A percentile compares a stretch with the other conserved stretches of the same genome.
phyloP scores from a whole-genome alignment of 371 early-diverging fungal genomes.

The Choanephora cucurbitarum region DNA sequence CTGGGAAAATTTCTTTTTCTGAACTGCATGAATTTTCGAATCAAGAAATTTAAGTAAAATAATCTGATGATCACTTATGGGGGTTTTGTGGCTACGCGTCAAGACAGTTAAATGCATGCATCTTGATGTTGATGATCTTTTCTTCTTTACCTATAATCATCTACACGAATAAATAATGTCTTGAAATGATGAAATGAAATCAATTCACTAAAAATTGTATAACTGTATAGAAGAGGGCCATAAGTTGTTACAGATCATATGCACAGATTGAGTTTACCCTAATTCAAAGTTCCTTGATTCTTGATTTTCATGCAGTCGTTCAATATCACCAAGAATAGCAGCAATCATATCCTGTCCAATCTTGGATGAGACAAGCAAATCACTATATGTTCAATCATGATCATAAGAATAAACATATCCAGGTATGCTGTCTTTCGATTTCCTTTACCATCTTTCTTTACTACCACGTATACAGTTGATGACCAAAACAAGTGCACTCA shows the following conservation, averaged over 20 bases:
- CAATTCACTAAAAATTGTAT: constrained; percentile 50
- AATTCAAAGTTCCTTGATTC: constrained; percentile 60
- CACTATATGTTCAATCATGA: no score
- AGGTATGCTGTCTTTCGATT: neutral
- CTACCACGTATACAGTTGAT: constrained; percentile 50
- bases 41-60: constrained; percentile 57
- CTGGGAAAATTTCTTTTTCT: constrained; percentile 14
- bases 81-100: constrained; percentile 15
- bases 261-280: constrained; percentile 32
- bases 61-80: constrained; percentile 35
- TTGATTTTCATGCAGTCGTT: constrained; percentile 47
- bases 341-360: constrained; percentile 31
- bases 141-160: constrained; percentile 25
- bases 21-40: constrained; percentile 46
- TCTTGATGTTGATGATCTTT: no score
- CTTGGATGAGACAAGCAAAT: constrained; percentile 25
- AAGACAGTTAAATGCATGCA: no score
- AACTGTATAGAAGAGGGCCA: constrained; percentile 33
- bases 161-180: constrained; percentile 29
- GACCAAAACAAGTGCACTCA: constrained; percentile 52
- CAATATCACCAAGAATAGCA: constrained; percentile 42
- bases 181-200: constrained; percentile 38
- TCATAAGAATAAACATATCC: no score
- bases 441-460: constrained; percentile 44
- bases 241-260: no score